Evolutionary conservation across 352 stramenopile species (phyloP), one percentile per base, ranked within the genome.

Genomic region (Hyaloperonospora brassicae): DNA sequence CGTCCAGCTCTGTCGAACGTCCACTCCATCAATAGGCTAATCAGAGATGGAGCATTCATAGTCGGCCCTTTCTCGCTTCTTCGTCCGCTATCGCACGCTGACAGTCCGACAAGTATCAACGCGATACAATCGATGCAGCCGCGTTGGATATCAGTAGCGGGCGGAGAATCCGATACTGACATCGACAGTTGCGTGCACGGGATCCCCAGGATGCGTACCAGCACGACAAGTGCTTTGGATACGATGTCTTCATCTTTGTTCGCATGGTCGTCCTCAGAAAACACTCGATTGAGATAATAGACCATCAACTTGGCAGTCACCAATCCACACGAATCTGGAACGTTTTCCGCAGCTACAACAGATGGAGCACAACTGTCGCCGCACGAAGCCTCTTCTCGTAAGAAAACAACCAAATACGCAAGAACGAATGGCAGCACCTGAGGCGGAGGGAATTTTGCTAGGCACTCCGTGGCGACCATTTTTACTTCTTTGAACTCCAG

Each of bases 401-500:
- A 50, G 57, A 88, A 87, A 14, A 59, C 59, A 30, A 66, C 21
- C 8, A 89, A 30, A 17, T 76, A 68, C 3, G 61, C 25, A 11
- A 87, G 46, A 7, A 70, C 64, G 40, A 75, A 68, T 2, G 74
- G 73, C 12, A 79, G 41, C 25, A 87, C 64, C 1, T 44, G 35
- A 5, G 40, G 35, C 1, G 55, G 35, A 27, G 61, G 55, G 5
- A 84, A 63, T 41, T 86, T 84, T 2, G 71, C 68, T 24, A 88
- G 50, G 7, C 77, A 59, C 39, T 89, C 79, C 5, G 70, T 65
- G 6, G 70, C 57, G 0, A 89, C 50, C 75, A 89, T 82, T 52
- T 88, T 89, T 40, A 89, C 66, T 46, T 89, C 79, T 53, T 89
- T 89, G 51, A 79, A 89, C 61, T 89, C 79, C 42, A 89, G 57